A percentile compares a stretch with the other conserved stretches of the same genome.
Conservation (phyloP, 805 yeast genomes). For the Candida patagonica region DNA sequence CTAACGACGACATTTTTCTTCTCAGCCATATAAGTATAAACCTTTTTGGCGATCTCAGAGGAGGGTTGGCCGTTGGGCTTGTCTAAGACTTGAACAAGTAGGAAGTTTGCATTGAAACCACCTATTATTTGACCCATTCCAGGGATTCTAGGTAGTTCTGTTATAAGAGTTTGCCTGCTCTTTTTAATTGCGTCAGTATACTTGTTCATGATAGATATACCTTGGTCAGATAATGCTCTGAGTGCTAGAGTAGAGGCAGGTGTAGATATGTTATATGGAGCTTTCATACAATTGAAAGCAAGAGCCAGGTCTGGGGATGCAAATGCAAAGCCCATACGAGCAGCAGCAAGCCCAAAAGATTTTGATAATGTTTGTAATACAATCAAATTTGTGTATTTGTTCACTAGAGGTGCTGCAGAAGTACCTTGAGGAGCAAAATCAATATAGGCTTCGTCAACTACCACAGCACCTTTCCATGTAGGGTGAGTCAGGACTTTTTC, state of each 20-base stretch:
- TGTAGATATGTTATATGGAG: conserved; percentile 88
- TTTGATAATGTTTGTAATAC: conserved; percentile 90
- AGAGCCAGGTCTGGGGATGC: conserved; percentile 50
- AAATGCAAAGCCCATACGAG: conserved; percentile 77
- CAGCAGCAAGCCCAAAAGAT: conserved; percentile 94
- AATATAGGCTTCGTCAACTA: conserved; percentile 91
- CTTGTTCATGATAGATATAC: conserved; percentile 49
- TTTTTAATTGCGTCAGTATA: conserved; percentile 40
- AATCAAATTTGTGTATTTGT: conserved; percentile 69
- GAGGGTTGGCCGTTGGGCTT: conserved; percentile 50
- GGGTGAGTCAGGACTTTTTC: conserved; percentile 37
- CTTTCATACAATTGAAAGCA: conserved; percentile 81
- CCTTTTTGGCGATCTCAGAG: conserved; percentile 51
- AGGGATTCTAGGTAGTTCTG: conserved; percentile 44
- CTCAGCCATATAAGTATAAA: conserved; percentile 65
- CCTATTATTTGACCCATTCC: conserved; percentile 74
- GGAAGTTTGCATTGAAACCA: conserved; percentile 78
- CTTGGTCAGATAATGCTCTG: conserved; percentile 56
- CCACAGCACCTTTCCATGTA: conserved; percentile 66
- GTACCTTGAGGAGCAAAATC: conserved; percentile 68
- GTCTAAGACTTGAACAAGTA: conserved; percentile 64
- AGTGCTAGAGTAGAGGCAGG: conserved; percentile 67
- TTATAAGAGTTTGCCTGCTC: conserved; percentile 49
- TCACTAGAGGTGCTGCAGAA: conserved; percentile 70
- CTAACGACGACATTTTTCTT: conserved; percentile 75